Base-by-base conservation (phyloP, 2,329 filamentous ascomycete species). In the Epichloe amarillans region DNA sequence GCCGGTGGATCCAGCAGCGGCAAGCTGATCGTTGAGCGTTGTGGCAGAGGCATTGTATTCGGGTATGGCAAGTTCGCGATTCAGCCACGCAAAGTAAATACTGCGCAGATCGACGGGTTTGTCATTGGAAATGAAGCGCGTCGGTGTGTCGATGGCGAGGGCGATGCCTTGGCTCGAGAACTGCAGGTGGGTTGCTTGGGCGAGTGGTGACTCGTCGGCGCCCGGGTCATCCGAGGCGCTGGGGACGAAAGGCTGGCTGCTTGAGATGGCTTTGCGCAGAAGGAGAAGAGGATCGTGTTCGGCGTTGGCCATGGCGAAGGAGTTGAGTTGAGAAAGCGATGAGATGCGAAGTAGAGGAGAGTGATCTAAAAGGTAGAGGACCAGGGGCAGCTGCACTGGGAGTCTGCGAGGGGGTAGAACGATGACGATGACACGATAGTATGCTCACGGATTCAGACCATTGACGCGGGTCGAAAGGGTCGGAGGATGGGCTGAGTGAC, bases 51-150 rank as follows among this genome's bases (percentile, higher is more conserved):
- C 80, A 68, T 96, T 93, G 75, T 97, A 97, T 60, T 95, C 88
- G 11, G 87, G 86, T 57, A 95, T 89, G 50, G 85, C 82, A 50
- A 85, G 82, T 71, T 97, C 91, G 66, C 89, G 88, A 70, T 96
- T 94, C 61, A 87, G 76, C 88, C 89, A 98, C 51, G 89, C 89
- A 64, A 97, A 95, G 73, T 91, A 96, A 69, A 96, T 91, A 65
- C 86, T 93, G 64, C 93, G 88, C 58, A 98, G 75, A 64, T 96
- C 88, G 61, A 95, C 83, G 4, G 84, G 76, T 51, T 79, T 75
- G 60, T 79, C 79, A 52, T 80, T 78, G n/a, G 88, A 90, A 54
- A 86, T 77, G 72, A 97, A 97, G 60, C 93, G 88, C 58, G 93
- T 98, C 10, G 83, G 76, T 14, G 78, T 76, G 47, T 79, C 81